A percentile compares a stretch with the other conserved stretches of the same genome.
Conservation (phyloP, 2,329 filamentous ascomycete species). For the Lecanosticta acicola region DNA sequence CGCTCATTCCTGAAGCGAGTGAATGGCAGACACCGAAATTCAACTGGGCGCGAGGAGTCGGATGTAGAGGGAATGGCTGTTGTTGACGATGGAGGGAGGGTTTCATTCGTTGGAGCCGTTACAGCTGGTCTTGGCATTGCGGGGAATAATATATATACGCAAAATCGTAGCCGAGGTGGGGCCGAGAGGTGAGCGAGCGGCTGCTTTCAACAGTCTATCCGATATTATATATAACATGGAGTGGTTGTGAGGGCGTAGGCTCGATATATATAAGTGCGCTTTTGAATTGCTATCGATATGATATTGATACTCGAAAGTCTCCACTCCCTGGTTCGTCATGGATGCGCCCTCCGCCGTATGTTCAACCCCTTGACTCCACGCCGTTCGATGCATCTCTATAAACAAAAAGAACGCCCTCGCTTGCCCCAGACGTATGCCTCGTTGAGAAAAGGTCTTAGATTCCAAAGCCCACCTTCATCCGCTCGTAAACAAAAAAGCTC, state of each 20-base stretch:
- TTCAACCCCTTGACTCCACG: background rate
- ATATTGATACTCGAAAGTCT: too few species aligned
- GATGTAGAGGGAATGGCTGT: background rate
- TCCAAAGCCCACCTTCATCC: conserved; percentile 53
- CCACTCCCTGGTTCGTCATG: background rate
- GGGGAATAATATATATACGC: background rate
- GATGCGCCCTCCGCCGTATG: background rate
- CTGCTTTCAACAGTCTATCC: too few species aligned
- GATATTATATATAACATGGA: too few species aligned
- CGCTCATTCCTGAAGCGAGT: conserved; percentile 2
- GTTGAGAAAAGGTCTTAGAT: conserved; percentile 31
- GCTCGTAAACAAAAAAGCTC: conserved; percentile 63
- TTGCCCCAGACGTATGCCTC: background rate
- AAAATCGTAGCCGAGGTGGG: background rate
- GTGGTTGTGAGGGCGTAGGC: too few species aligned
- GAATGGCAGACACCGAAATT: background rate
- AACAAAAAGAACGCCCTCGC: background rate
- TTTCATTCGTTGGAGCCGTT: background rate
- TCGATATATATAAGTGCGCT: too few species aligned
- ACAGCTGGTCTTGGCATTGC: background rate
- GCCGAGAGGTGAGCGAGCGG: background rate
- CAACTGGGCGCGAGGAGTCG: background rate
- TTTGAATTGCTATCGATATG: background rate
- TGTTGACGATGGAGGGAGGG: background rate
- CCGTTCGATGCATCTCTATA: background rate